Conservation (phyloP, 2,329 filamentous ascomycete genomes). For the Leptoxyphium fumago region DNA sequence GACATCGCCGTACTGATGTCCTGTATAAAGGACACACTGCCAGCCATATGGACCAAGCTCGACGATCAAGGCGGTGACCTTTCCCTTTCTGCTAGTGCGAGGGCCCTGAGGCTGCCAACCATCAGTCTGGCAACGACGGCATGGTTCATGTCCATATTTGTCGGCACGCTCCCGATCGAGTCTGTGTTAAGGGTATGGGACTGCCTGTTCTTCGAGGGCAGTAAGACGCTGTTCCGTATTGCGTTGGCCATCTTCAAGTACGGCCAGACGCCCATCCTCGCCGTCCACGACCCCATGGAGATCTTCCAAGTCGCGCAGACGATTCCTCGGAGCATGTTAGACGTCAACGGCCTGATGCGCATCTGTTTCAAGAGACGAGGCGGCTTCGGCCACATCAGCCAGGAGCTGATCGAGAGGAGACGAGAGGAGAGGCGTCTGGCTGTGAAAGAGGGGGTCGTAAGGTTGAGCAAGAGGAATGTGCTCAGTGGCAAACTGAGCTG, state of each 20-base stretch:
- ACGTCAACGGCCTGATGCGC: conserved; percentile 71
- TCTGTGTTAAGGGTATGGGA: conserved; percentile 90
- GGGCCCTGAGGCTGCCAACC: conserved; percentile 52
- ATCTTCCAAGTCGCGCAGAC: conserved; percentile 90
- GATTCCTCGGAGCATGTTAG: conserved; percentile 64
- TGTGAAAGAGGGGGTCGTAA: conserved; percentile 7
- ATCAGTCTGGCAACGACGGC: conserved; percentile 87
- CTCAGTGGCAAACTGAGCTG: conserved; percentile 2
- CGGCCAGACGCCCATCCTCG: conserved; percentile 65
- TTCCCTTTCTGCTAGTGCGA: conserved; percentile 24
- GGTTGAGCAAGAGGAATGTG: conserved; percentile 1
- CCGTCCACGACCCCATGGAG: conserved; percentile 77
- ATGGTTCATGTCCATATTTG: conserved; percentile 97
- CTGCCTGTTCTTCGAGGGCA: conserved; percentile 87
- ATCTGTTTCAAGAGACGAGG: conserved; percentile 55
- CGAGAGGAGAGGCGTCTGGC: conserved; percentile 44
- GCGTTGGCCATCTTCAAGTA: conserved; percentile 83
- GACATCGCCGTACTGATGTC: conserved; percentile 90
- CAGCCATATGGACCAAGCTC: conserved; percentile 75
- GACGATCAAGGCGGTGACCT: conserved; percentile 50
- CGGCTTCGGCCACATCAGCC: conserved; percentile 67
- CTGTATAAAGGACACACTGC: conserved; percentile 66
- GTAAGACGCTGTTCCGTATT: conserved; percentile 83
- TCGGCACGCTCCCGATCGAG: conserved; percentile 83
- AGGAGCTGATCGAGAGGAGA: conserved; percentile 65